A percentile compares a stretch with the other conserved stretches of the same genome.
phyloP scores from a whole-genome alignment of 257 asterid genomes.

The Nicotiana tomentosiformis region DNA sequence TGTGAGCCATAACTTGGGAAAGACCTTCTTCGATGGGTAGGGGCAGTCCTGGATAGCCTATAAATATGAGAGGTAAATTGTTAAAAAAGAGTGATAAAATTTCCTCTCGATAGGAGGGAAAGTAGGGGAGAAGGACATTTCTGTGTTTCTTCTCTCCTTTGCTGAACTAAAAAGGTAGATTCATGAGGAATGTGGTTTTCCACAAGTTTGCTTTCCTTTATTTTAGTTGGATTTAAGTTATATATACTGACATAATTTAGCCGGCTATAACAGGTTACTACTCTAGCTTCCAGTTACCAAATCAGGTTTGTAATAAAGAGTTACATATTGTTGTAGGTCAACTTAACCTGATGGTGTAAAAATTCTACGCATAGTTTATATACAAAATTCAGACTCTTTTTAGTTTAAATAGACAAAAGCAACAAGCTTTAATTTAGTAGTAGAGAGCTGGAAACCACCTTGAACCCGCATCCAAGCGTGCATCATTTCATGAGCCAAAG shows the following conservation, averaged over 20 bases:
- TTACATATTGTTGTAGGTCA: not conserved
- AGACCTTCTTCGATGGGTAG: not conserved
- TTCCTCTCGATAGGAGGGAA: not conserved
- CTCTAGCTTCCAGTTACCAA: not conserved
- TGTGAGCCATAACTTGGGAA: slow-evolving; percentile 2
- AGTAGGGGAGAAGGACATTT: not conserved
- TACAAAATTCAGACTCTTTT: not conserved
- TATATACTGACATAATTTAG: not conserved
- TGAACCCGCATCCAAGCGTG: slow-evolving; percentile 8
- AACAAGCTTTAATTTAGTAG: not conserved
- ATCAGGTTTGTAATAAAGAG: not conserved
- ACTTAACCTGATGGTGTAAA: not conserved
- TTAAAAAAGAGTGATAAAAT: not conserved
- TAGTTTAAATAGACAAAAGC: not conserved
- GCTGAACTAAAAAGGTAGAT: not conserved
- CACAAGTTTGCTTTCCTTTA: not conserved
- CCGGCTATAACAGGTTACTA: not conserved
- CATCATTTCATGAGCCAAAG: slow-evolving; percentile 12
- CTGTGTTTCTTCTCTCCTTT: not conserved
- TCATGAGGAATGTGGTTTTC: not conserved
- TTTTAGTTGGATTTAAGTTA: not conserved
- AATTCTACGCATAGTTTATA: not conserved
- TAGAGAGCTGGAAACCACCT: not conserved
- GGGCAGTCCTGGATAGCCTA: not conserved
- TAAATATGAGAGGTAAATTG: not conserved